Conservation (phyloP, 2,329 filamentous ascomycete genomes). For the Dactylellina sp. region DNA sequence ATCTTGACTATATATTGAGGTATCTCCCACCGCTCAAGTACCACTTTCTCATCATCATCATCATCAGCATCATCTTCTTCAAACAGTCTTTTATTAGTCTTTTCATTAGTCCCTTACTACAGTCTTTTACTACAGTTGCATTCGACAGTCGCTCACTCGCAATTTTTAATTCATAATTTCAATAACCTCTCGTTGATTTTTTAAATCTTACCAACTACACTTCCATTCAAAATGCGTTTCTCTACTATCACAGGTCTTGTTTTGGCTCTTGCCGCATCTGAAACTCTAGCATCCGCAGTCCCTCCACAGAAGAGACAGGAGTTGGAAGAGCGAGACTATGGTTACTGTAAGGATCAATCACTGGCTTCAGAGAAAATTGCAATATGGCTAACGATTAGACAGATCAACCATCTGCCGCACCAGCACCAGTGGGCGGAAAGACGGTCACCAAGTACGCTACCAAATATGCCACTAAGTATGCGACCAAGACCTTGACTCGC, state of each 20-base stretch:
- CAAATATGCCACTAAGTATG: conserved; percentile 1
- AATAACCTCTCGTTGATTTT: background rate
- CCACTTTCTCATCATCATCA: too few relatives aligned
- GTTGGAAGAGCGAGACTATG: conserved; percentile 6
- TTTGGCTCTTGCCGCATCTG: conserved; percentile 11
- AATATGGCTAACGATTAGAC: background rate
- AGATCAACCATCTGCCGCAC: background rate
- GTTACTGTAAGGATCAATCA: background rate
- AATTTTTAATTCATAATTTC: background rate
- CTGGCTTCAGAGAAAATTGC: background rate
- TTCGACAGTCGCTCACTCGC: background rate
- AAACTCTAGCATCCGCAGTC: background rate
- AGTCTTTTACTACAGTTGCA: too few relatives aligned
- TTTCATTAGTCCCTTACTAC: too few relatives aligned
- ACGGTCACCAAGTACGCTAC: conserved; percentile 6
- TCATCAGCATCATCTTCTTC: too few relatives aligned
- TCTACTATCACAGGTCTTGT: background rate
- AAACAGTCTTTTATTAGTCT: too few relatives aligned
- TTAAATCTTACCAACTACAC: background rate
- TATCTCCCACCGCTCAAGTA: too few relatives aligned
- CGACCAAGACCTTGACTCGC: conserved; percentile 9
- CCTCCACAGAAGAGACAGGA: conserved; percentile 8
- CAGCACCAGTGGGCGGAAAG: background rate
- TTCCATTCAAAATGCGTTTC: conserved; percentile 3
- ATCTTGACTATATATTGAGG: too few relatives aligned